Percentiles rank a stretch among this genome's conserved stretches.
These are phyloP conservation scores for Colletotrichum spaethianum DNA, from an alignment of 2,329 filamentous ascomycete genomes.

Conservation along the genomic window DNA sequence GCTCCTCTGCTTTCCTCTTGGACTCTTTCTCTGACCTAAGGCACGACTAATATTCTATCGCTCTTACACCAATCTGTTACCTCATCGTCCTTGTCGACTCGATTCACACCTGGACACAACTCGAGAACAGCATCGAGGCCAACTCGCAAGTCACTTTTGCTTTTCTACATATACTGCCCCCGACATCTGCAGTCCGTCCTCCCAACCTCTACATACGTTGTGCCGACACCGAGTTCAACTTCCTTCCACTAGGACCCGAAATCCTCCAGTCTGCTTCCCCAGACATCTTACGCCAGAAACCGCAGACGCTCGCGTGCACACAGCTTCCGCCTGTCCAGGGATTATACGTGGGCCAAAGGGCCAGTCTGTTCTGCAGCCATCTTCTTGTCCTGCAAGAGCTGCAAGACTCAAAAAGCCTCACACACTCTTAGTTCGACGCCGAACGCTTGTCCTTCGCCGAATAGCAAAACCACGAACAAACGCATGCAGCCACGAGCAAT, in stretches of 20 bases:
- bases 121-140: background rate
- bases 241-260: background rate
- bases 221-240: constrained; percentile 8
- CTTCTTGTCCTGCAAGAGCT: background rate
- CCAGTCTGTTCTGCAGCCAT: background rate
- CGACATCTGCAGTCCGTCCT: constrained; percentile 1
- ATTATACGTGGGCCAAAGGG: constrained; percentile 10
- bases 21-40: constrained; percentile 31
- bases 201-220: constrained; percentile 2
- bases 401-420: constrained; percentile 12
- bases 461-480: constrained; percentile 6
- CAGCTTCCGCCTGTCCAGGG: background rate
- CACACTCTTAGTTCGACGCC: constrained; percentile 15
- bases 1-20: background rate
- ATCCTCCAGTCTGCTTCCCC: constrained; percentile 1
- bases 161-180: constrained; percentile 19
- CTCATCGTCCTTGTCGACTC: constrained; percentile 18
- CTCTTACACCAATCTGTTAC: constrained; percentile 23
- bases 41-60: constrained; percentile 29
- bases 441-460: background rate
- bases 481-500: constrained; percentile 36
- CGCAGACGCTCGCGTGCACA: constrained; percentile 26
- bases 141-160: constrained; percentile 6
- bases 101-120: background rate
- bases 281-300: constrained; percentile 5